Evolutionary conservation across 805 yeast genomes (phyloP), one percentile per base, ranked within the genome.

Genomic region (Candida koratica): DNA sequence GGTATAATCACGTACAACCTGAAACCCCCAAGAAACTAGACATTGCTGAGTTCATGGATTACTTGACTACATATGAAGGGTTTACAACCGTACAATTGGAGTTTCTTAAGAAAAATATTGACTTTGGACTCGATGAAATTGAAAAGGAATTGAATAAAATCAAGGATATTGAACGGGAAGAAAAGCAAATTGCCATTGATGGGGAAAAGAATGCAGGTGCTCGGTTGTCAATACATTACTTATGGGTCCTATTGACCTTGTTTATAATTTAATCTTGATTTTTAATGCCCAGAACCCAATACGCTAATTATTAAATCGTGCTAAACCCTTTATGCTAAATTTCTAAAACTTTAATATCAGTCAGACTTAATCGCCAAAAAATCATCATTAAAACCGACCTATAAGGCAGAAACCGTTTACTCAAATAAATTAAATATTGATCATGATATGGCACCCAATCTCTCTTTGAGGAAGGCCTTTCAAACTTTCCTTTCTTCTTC

Each of bases 381-480:
- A 84, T 44, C 49, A 82, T 52, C 85, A 83, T 84, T 34, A 84
- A 71, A 3, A 76, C 73, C 16, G 82, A 69, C 37, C 80, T 64
- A 52, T 81, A 80, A 0, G 96, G 96, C 31, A 60, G 56, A 50
- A 78, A 87, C 36, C 53, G 53, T 22, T 71, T 70, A 1, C 87
- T 84, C 23, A 79, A 64, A 17, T 64, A 64, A 34, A 69, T 67
- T 34, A 77, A 70, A 25, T 74, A 64, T 39, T 73, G 79, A 42
- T 81, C 85, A 41, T 79, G 79, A 27, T 71, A 62, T 0, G 81
- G 77, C n/a, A 55, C 66, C 88, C 94, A 86, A 55, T 69, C 81
- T 45, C 78, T 55, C 42, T 70, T 76, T 34, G 69, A 61, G 22
- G 44, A 46, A 32, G 61, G 60, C 36, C 56, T 56, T 20, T 51